Evolutionary conservation across 768 basidiomycete species (phyloP).

Genomic region (Collybia sp.): DNA sequence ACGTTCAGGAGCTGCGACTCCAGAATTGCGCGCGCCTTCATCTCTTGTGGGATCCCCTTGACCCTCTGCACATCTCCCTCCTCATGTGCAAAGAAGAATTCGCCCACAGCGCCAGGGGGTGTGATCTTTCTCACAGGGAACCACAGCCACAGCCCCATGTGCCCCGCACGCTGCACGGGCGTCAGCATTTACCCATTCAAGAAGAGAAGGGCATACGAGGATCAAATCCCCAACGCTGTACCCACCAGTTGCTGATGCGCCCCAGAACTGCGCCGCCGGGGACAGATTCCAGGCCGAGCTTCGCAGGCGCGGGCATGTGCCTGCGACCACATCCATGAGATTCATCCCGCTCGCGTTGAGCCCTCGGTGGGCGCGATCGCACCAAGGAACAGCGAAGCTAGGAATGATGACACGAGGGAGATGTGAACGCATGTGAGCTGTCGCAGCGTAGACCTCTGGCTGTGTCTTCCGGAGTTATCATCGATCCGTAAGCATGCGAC

Average conservation of each 20-base stretch:
- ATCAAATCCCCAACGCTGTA: conserved; percentile 69
- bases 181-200: no score
- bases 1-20: conserved; percentile 86
- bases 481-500: no score
- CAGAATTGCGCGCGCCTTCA: conserved; percentile 72
- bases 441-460: conserved; percentile 52
- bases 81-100: conserved; percentile 50
- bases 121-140: conserved; percentile 88
- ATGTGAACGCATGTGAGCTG: conserved; percentile 66
- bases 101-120: conserved; percentile 68
- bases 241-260: conserved; percentile 64
- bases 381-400: conserved; percentile 80
- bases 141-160: conserved; percentile 71
- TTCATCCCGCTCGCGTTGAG: conserved; percentile 91
- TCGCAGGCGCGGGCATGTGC: conserved; percentile 73
- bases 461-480: no score
- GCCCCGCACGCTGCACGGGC: no score
- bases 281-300: conserved; percentile 74
- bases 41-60: conserved; percentile 34
- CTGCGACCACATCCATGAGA: conserved; percentile 70
- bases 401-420: conserved; percentile 81
- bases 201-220: conserved; percentile 35
- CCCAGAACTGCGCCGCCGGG: conserved; percentile 66
- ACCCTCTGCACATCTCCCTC: conserved; percentile 18
- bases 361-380: conserved; percentile 76